Evolutionary conservation across 2,329 filamentous ascomycete species (phyloP).

Genomic region (Aspergillus sp.): DNA sequence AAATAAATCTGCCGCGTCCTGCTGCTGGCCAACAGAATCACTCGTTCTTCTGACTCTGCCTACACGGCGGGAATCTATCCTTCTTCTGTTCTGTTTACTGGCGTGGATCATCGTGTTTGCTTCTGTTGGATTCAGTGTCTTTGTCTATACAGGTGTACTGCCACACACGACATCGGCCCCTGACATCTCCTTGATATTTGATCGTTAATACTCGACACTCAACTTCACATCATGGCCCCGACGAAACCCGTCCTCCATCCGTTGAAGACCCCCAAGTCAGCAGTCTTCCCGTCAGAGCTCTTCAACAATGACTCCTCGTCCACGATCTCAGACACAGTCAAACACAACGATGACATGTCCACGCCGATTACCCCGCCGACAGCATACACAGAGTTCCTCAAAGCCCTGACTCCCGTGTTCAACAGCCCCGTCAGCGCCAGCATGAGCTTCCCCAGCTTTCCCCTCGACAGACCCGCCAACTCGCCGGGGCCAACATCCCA

Average conservation of each 20-base stretch:
- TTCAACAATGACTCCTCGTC: constrained; percentile 49
- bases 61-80: background rate
- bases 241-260: constrained; percentile 32
- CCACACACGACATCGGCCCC: background rate
- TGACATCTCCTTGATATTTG: background rate
- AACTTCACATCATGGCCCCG: constrained; percentile 15
- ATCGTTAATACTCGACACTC: constrained; percentile 5
- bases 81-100: background rate
- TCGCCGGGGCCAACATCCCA: constrained; percentile 30
- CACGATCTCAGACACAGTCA: constrained; percentile 53
- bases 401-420: constrained; percentile 62
- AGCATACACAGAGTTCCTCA: constrained; percentile 89
- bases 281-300: constrained; percentile 45
- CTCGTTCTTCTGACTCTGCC: background rate
- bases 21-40: background rate
- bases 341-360: constrained; percentile 57
- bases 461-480: constrained; percentile 18
- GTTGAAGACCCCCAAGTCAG: constrained; percentile 36
- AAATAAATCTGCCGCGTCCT: background rate
- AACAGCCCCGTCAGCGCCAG: constrained; percentile 57
- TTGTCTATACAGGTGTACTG: constrained; percentile 1
- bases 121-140: background rate
- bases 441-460: constrained; percentile 41
- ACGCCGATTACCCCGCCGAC: constrained; percentile 85
- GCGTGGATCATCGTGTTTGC: background rate